These are phyloP conservation scores for Letharia columbiana DNA, from an alignment of 495 filamentous ascomycete genomes.

Conservation along the genomic window DNA sequence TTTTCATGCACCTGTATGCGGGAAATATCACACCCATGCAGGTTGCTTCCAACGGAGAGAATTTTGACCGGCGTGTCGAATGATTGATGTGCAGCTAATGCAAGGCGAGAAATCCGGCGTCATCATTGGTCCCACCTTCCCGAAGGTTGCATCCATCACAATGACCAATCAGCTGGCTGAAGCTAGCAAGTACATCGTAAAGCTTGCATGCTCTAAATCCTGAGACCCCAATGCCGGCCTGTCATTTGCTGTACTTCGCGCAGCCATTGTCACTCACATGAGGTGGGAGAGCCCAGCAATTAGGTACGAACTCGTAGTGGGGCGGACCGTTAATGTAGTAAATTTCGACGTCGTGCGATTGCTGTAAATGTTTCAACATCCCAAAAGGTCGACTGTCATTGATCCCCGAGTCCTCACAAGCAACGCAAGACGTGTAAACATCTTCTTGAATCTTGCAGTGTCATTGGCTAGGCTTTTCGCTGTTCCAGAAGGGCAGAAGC, in stretches of 20 bases:
- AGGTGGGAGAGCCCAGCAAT: conserved; percentile 19
- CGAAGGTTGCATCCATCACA: neutral
- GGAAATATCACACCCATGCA: neutral
- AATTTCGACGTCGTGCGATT: conserved; percentile 21
- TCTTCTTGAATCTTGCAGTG: neutral
- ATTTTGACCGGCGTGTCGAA: conserved; percentile 1
- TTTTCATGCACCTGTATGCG: neutral
- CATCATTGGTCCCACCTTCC: conserved; percentile 16
- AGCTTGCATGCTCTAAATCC: conserved; percentile 15
- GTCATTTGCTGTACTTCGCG: conserved; percentile 24
- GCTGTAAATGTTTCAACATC: neutral
- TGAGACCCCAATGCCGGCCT: conserved; percentile 19
- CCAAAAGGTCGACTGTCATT: neutral
- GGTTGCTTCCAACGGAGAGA: neutral
- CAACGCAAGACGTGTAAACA: conserved; percentile 6
- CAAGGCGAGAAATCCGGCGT: neutral
- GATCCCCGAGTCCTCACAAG: neutral
- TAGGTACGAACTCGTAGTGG: conserved; percentile 19
- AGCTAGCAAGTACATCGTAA: neutral
- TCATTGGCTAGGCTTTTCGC: conserved; percentile 1
- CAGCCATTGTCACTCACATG: conserved; percentile 23
- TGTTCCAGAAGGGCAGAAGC: neutral
- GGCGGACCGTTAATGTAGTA: conserved; percentile 21
- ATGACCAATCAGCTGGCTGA: conserved; percentile 18
- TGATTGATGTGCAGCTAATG: conserved; percentile 15